Conservation (phyloP, 148 eudicot species). For the Vaccinium macrocarpon region DNA sequence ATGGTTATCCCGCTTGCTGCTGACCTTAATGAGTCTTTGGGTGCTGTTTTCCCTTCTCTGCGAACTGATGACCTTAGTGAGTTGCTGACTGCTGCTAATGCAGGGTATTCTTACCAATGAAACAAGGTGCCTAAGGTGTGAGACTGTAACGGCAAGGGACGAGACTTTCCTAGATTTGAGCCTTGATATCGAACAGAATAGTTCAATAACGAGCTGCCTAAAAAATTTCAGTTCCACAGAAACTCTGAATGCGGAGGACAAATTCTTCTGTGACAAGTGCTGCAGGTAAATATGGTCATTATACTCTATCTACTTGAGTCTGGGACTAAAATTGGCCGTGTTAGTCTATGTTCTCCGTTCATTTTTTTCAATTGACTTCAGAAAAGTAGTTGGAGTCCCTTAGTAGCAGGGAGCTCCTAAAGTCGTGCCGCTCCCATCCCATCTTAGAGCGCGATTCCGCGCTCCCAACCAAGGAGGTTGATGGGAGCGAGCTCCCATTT, state of each 20-base stretch:
- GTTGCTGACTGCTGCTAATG: slow-evolving; percentile 4
- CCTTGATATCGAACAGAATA: slow-evolving; percentile 89
- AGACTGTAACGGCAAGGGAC: slow-evolving; percentile 89
- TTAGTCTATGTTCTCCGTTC: not conserved
- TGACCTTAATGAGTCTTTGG: not conserved
- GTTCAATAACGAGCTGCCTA: slow-evolving; percentile 81
- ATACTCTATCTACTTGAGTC: slow-evolving; percentile 44
- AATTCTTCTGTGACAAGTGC: slow-evolving; percentile 89
- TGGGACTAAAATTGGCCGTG: slow-evolving; percentile 21
- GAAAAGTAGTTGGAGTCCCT: not conserved
- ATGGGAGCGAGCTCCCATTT: too few species aligned
- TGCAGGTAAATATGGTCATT: slow-evolving; percentile 81
- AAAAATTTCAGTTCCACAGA: slow-evolving; percentile 89
- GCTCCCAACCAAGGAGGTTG: too few species aligned
- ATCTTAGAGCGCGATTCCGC: too few species aligned
- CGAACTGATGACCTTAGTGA: not conserved
- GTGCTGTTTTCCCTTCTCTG: not conserved
- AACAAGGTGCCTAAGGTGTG: slow-evolving; percentile 83
- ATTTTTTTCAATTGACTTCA: not conserved
- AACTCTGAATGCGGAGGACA: slow-evolving; percentile 91
- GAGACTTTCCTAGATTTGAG: slow-evolving; percentile 84
- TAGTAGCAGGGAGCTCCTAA: too few species aligned
- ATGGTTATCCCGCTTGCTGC: not conserved
- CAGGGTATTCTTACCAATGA: slow-evolving; percentile 88
- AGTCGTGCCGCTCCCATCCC: too few species aligned